phyloP scores from a whole-genome alignment of 2,329 filamentous ascomycete species.

The Myriosclerotinia curreyana region DNA sequence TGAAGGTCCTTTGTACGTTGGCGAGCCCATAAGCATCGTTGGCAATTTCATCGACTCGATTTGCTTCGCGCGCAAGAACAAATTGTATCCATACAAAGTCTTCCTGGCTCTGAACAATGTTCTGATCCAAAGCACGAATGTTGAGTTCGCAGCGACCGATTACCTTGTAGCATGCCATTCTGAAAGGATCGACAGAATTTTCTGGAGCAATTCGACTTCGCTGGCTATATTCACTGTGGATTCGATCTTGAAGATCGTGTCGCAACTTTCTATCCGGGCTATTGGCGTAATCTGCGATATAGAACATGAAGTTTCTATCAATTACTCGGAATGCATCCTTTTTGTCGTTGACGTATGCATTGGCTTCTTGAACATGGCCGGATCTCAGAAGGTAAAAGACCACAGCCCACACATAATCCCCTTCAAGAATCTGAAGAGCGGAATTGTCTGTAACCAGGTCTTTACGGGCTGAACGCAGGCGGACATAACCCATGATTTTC shows the following conservation, averaged over 20 bases:
- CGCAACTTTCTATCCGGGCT: conserved; percentile 74
- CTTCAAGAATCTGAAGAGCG: conserved; percentile 73
- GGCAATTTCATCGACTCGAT: conserved; percentile 61
- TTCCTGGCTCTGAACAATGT: conserved; percentile 52
- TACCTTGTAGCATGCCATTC: conserved; percentile 97
- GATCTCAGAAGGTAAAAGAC: conserved; percentile 88
- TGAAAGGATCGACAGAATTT: conserved; percentile 87
- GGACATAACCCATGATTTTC: conserved; percentile 90
- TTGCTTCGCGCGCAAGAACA: conserved; percentile 64
- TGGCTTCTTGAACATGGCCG: conserved; percentile 79
- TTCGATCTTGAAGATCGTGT: conserved; percentile 77
- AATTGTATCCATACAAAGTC: conserved; percentile 73
- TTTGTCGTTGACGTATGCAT: conserved; percentile 79
- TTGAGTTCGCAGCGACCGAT: conserved; percentile 74
- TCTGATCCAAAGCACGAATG: conserved; percentile 60
- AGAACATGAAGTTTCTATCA: conserved; percentile 84
- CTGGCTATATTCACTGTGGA: conserved; percentile 86
- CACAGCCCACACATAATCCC: conserved; percentile 89
- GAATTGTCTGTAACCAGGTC: conserved; percentile 79
- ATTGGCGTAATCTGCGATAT: conserved; percentile 80
- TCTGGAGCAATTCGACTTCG: conserved; percentile 80
- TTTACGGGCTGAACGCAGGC: conserved; percentile 73
- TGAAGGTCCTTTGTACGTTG: conserved; percentile 74
- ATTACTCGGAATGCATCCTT: conserved; percentile 80
- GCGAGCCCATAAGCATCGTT: conserved; percentile 62